Evolutionary conservation across 164 flowering plant species (phyloP).

Genomic region (Chimonanthus salicifolius): DNA sequence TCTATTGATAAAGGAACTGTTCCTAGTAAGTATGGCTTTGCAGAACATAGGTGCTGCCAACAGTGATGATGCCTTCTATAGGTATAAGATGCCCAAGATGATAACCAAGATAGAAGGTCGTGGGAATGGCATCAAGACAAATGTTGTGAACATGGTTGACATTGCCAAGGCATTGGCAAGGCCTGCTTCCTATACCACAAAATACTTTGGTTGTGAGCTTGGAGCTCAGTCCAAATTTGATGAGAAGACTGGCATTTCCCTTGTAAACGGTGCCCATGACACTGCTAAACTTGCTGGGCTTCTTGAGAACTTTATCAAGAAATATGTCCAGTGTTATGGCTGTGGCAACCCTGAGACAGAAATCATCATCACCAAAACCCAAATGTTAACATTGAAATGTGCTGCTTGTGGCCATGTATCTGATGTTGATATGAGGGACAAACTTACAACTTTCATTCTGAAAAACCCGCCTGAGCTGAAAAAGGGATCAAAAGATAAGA

Average conservation of each 20-base stretch:
- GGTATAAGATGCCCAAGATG: constrained; percentile 97
- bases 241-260: constrained; percentile 77
- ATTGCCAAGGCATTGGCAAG: constrained; percentile 87
- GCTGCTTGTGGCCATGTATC: constrained; percentile 92
- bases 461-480: constrained; percentile 89
- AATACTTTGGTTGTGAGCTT: constrained; percentile 87
- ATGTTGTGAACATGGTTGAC: constrained; percentile 87
- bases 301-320: constrained; percentile 87
- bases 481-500: constrained; percentile 80
- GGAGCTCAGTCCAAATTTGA: constrained; percentile 96
- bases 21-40: constrained; percentile 53
- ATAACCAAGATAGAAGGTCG: constrained; percentile 89
- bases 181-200: constrained; percentile 85
- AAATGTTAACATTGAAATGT: constrained; percentile 82
- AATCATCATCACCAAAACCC: constrained; percentile 62
- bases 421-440: constrained; percentile 95
- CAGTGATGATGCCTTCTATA: constrained; percentile 93
- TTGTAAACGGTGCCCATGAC: constrained; percentile 88
- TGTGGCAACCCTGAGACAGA: constrained; percentile 97
- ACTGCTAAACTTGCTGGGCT: constrained; percentile 81
- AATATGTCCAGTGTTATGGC: constrained; percentile 90
- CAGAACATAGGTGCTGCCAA: constrained; percentile 91
- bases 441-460: constrained; percentile 74
- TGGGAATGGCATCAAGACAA: constrained; percentile 97
- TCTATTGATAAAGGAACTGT: not conserved